Percentiles rank a stretch among this genome's conserved stretches.
These are phyloP conservation scores for Adiantum capillusveneris DNA, from an alignment of 75 land plant species.

Conservation along the genomic window DNA sequence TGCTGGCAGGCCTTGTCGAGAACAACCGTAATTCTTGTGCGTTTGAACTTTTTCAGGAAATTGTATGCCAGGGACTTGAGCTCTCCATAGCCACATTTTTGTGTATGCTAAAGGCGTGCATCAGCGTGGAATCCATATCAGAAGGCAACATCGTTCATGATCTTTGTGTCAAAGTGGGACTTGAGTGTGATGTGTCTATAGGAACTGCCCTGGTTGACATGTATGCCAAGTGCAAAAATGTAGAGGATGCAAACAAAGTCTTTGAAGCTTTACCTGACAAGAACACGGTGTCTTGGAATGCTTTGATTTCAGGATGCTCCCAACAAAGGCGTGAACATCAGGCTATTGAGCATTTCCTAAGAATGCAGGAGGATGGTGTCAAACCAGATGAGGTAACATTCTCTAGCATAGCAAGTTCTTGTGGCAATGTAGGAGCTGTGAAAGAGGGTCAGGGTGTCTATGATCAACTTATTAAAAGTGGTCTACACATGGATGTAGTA, in stretches of 20 bases:
- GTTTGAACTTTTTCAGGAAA: slow-evolving; percentile 4
- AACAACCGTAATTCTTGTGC: slow-evolving; percentile 25
- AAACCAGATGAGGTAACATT: slow-evolving; percentile 9
- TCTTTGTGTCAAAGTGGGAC: not conserved
- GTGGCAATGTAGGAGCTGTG: slow-evolving; percentile 12
- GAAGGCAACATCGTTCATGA: slow-evolving; percentile 14
- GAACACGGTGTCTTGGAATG: slow-evolving; percentile 14
- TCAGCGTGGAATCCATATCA: not conserved
- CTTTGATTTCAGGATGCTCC: slow-evolving; percentile 14
- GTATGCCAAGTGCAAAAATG: slow-evolving; percentile 13
- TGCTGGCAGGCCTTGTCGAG: slow-evolving; percentile 52
- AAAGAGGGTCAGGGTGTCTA: slow-evolving; percentile 9
- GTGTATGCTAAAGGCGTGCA: slow-evolving; percentile 5
- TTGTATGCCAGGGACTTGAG: slow-evolving; percentile 15
- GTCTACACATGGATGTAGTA: slow-evolving; percentile 3
- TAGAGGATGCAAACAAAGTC: slow-evolving; percentile 4
- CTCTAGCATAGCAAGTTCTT: slow-evolving; percentile 6
- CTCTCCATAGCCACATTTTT: slow-evolving; percentile 3
- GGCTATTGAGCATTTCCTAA: slow-evolving; percentile 5
- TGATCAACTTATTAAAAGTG: slow-evolving; percentile 6
- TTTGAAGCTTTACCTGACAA: slow-evolving; percentile 6
- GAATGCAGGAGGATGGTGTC: slow-evolving; percentile 6
- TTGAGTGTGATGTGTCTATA: slow-evolving; percentile 9
- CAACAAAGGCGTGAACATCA: slow-evolving; percentile 5
- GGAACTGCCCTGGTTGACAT: slow-evolving; percentile 14